These are phyloP conservation scores for Penicillium sp. DNA, from an alignment of 2,329 filamentous ascomycete genomes.

Conservation along the genomic window DNA sequence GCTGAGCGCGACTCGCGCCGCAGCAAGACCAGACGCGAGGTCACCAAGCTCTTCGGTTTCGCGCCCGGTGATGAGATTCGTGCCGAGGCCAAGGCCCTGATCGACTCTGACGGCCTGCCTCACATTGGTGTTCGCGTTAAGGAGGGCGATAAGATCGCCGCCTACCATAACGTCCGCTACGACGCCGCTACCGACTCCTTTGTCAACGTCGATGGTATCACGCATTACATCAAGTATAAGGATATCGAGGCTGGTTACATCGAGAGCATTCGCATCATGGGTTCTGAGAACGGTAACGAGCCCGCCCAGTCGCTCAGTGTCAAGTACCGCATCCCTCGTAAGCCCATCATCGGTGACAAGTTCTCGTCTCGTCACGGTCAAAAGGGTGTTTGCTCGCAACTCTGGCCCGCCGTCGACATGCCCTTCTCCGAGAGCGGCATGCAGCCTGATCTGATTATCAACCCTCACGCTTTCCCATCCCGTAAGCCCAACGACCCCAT, in stretches of 20 bases:
- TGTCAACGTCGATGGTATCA: conserved; percentile 83
- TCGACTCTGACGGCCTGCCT: conserved; percentile 89
- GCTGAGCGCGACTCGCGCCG: conserved; percentile 75
- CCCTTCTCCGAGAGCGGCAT: conserved; percentile 97
- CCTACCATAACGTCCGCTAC: conserved; percentile 84
- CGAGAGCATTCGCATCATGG: conserved; percentile 90
- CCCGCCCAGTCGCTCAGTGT: conserved; percentile 87
- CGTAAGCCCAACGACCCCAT: conserved; percentile 54
- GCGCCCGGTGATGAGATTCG: conserved; percentile 77
- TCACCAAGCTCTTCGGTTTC: conserved; percentile 88
- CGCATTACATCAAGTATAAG: conserved; percentile 92
- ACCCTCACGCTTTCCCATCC: conserved; percentile 98
- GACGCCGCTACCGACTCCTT: conserved; percentile 74
- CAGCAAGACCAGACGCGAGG: conserved; percentile 68
- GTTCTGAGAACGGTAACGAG: conserved; percentile 80
- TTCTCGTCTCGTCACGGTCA: conserved; percentile 98
- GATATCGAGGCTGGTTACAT: conserved; percentile 86
- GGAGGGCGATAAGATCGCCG: conserved; percentile 84
- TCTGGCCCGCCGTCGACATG: conserved; percentile 94
- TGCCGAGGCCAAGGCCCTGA: conserved; percentile 70
- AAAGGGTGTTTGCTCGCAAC: conserved; percentile 95
- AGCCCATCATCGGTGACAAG: conserved; percentile 95
- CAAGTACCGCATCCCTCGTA: conserved; percentile 89
- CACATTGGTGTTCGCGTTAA: conserved; percentile 77
- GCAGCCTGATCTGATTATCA: conserved; percentile 97